Conservation (phyloP, 1,284 basidiomycete species). For the Moesziomyces parantarcticus region DNA sequence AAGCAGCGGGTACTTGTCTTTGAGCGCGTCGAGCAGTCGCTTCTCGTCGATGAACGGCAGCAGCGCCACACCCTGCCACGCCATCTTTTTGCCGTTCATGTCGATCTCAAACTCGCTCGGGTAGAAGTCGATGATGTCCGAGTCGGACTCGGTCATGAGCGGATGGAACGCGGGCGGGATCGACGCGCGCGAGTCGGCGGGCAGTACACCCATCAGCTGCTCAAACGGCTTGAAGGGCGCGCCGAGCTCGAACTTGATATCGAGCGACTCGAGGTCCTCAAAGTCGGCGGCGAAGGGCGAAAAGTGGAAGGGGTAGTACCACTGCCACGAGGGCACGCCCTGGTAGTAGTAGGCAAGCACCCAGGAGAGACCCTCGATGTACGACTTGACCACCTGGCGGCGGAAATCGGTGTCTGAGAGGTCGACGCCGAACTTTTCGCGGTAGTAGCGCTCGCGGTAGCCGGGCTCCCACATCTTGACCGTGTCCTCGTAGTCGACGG, state of each 20-base stretch:
- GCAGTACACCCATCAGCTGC: constrained; percentile 98
- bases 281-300: constrained; percentile 98
- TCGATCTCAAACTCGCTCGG: constrained; percentile 92
- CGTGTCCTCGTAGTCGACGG: constrained; percentile 88
- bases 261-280: constrained; percentile 77
- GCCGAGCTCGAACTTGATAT: constrained; percentile 82
- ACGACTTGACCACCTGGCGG: constrained; percentile 80
- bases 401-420: constrained; percentile 79
- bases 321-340: constrained; percentile 94
- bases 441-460: constrained; percentile 94
- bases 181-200: constrained; percentile 86
- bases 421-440: constrained; percentile 88
- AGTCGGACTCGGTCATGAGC: constrained; percentile 87
- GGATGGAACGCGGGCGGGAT: constrained; percentile 87
- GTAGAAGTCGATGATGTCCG: constrained; percentile 96
- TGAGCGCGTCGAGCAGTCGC: constrained; percentile 79
- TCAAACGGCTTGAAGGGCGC: constrained; percentile 96
- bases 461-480: constrained; percentile 78
- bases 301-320: constrained; percentile 99
- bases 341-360: constrained; percentile 98
- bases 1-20: constrained; percentile 77
- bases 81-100: constrained; percentile 99
- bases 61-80: constrained; percentile 97
- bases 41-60: constrained; percentile 94
- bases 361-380: constrained; percentile 96